Base-by-base conservation (phyloP, 768 basidiomycete species). In the Lentinula boryana region DNA sequence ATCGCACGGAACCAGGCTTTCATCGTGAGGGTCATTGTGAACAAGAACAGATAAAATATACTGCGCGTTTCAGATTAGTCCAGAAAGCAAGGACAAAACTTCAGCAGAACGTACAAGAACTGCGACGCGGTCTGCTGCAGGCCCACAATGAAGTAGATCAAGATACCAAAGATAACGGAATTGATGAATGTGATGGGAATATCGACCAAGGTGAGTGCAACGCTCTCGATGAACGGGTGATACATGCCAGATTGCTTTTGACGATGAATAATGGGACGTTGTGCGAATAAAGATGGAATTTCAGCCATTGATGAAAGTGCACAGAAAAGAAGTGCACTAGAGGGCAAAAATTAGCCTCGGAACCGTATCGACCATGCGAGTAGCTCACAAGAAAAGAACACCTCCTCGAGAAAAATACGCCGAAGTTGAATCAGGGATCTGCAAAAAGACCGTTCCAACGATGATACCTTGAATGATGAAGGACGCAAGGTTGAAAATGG, bases 331-430 rank as follows among this genome's bases (percentile, higher is more conserved):
- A 87, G 69, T 1, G 86, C 70, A 57, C 86, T 87, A 53, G 1
- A 21, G 35, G 5, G 0, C 12, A 43, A 13, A 57, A 16, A 41
- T 55, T 5, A 13, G 32, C 2, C 31, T 35, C 36, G 27, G 32
- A 53, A 21, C 55, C 21, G 2, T 13, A 40, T 1, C 18, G 40
- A 31, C 72, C 6, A 13, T 12, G 2, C 12, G 18, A 21, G 23
- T 41, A 12, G 18, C 82, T 36, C 68, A 87, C 81, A 91, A 90
- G 80, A 89, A 92, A 18, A 93, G 75, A 23, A 88, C 78, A 72
- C 90, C 86, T 43, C 89, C 89, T 18, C 91, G 82, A n/a, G 87
- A 85, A 76, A 89, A 91, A 68, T 82, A 87, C 10, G 82, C 84
- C 13, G 76, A 70, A 0, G 89, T 89, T 8, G 75, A 73, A 15